Base-by-base conservation (phyloP, 768 basidiomycete species). In the Roridomyces roridus region DNA sequence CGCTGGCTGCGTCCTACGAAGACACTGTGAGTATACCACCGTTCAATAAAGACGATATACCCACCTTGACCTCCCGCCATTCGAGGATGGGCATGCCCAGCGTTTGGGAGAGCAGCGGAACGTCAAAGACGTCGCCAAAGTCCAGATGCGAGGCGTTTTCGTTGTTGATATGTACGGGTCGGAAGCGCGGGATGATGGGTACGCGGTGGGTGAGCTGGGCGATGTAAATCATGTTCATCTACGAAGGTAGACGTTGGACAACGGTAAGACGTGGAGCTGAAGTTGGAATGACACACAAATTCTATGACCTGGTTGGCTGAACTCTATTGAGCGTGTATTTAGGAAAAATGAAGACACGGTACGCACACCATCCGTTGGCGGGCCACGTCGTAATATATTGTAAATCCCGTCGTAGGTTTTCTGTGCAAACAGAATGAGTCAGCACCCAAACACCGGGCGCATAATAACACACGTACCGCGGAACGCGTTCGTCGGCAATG, bases 321-420 rank as follows among this genome's bases (percentile, higher is more conserved):
- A 20, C 5, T 26, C 10, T 37, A 26, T 4, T 23, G 35, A 23
- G n/a, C 17, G 18, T 28, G 12, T 20, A 31, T 14, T 26, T 24
- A 6, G 15, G 39, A 46, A 65, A 31, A 69, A 36, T 11, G 68
- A 35, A 67, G 71, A 31, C 75, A 74, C 76, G 78, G 79, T 24
- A 78, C 74, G 79, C 80, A 20, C 78, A 78, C 77, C 79, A 81
- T n/a, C 80, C 80, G 3, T 77, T 77, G 21, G 72, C 72, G 5
- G 75, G 68, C 78, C 78, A 81, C 11, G 76, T 74, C 0, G 80
- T 80, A 44, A 81, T 74, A 55, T 81, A 81, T 48, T 76, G 66
- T 2, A 71, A 73, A 40, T 81, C 79, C 28, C 72, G 63, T 12
- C 74, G 74, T 15, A 81, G 70, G 55, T 81, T 81, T 48, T 80